These are phyloP conservation scores for Termitomyces sp. DNA, from an alignment of 1,284 basidiomycete genomes.

Conservation along the genomic window DNA sequence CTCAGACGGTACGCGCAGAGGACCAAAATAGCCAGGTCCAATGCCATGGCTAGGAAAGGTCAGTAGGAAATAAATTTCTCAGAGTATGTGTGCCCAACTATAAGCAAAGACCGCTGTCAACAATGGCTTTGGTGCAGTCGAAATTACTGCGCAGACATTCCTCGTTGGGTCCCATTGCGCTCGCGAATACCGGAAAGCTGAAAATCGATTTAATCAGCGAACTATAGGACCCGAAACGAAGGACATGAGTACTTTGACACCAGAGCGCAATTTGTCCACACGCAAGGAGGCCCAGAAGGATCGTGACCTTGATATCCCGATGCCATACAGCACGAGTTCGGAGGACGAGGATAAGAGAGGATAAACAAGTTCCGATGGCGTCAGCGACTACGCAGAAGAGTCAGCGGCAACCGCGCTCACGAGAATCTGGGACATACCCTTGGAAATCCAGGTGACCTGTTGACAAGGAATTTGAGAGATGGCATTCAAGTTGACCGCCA, in stretches of 20 bases:
- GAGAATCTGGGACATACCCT: slow-evolving; percentile 19
- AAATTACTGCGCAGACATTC: slow-evolving; percentile 26
- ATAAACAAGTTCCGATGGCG: slow-evolving; percentile 27
- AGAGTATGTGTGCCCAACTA: slow-evolving; percentile 18
- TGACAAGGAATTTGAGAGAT: slow-evolving; percentile 28
- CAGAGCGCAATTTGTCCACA: slow-evolving; percentile 27
- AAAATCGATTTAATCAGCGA: neutral
- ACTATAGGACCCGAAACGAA: neutral
- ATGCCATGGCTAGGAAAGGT: slow-evolving; percentile 25
- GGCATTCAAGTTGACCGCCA: slow-evolving; percentile 29
- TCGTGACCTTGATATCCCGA: slow-evolving; percentile 19
- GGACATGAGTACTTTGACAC: slow-evolving; percentile 23
- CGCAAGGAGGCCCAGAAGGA: slow-evolving; percentile 20
- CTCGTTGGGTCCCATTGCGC: slow-evolving; percentile 25
- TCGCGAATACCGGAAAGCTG: slow-evolving; percentile 27
- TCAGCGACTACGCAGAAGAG: slow-evolving; percentile 22
- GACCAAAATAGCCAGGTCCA: slow-evolving; percentile 26
- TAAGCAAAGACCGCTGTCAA: slow-evolving; percentile 28
- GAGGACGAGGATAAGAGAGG: slow-evolving; percentile 28
- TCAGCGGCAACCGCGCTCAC: neutral
- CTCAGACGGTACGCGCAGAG: slow-evolving; percentile 23
- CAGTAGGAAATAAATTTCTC: neutral
- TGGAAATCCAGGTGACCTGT: slow-evolving; percentile 27
- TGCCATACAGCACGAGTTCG: slow-evolving; percentile 30
- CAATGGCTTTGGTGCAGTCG: slow-evolving; percentile 25